These are phyloP conservation scores for Penicillium canescens DNA, from an alignment of 495 filamentous ascomycete genomes.

Conservation along the genomic window DNA sequence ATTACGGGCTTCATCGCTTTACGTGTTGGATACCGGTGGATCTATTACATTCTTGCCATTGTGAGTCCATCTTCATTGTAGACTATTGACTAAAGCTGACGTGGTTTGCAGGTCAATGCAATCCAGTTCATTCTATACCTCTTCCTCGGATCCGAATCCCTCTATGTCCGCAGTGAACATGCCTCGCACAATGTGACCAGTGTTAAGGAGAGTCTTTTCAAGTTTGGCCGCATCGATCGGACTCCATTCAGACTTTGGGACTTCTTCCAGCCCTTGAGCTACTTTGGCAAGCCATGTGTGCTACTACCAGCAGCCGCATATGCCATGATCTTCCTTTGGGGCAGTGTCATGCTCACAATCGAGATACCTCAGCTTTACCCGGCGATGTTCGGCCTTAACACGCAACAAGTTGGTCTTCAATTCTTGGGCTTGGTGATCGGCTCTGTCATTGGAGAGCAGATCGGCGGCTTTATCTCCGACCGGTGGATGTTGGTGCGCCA, in stretches of 20 bases:
- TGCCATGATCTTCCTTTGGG: conserved; percentile 54
- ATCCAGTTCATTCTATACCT: conserved; percentile 55
- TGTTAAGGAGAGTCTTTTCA: conserved; percentile 34
- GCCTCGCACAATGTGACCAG: conserved; percentile 3
- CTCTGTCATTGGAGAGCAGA: conserved; percentile 55
- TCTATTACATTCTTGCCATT: conserved; percentile 48
- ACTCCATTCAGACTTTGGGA: conserved; percentile 44
- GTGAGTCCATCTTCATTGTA: conserved; percentile 16
- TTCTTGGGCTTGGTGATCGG: conserved; percentile 56
- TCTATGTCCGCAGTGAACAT: conserved; percentile 37
- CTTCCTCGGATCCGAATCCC: conserved; percentile 56
- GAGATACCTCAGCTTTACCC: conserved; percentile 55
- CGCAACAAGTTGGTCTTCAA: conserved; percentile 55
- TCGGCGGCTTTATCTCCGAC: conserved; percentile 53
- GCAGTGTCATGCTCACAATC: conserved; percentile 48
- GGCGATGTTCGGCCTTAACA: conserved; percentile 50
- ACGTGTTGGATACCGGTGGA: conserved; percentile 44
- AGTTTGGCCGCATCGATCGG: conserved; percentile 50
- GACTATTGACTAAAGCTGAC: no score
- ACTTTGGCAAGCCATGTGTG: conserved; percentile 39
- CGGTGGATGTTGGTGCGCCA: conserved; percentile 45
- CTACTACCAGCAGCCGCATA: conserved; percentile 52
- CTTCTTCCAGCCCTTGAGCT: conserved; percentile 47
- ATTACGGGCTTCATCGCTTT: conserved; percentile 49
- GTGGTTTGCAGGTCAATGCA: conserved; percentile 43